These are phyloP conservation scores for Exophiala aquamarina DNA, from an alignment of 2,329 filamentous ascomycete species.

Conservation along the genomic window DNA sequence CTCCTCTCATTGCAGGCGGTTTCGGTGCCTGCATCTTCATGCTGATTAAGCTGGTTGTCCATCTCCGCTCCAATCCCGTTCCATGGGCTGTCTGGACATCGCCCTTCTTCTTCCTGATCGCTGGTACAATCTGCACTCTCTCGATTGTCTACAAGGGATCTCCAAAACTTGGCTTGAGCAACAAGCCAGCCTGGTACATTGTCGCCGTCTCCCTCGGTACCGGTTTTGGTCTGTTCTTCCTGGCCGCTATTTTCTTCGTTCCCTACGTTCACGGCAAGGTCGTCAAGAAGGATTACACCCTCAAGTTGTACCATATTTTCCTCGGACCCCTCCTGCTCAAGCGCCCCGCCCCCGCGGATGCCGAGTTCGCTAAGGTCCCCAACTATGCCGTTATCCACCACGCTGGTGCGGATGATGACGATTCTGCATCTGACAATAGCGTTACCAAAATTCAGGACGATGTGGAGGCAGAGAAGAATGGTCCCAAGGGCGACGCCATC, in stretches of 20 bases:
- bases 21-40: slow-evolving; percentile 70
- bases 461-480: slow-evolving; percentile 24
- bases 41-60: slow-evolving; percentile 71
- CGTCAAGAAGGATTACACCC: slow-evolving; percentile 65
- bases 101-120: slow-evolving; percentile 75
- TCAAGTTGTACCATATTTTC: slow-evolving; percentile 65
- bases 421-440: slow-evolving; percentile 5
- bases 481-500: slow-evolving; percentile 13
- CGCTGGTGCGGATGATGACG: slow-evolving; percentile 48
- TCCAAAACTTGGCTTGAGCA: slow-evolving; percentile 63
- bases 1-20: slow-evolving; percentile 63
- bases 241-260: slow-evolving; percentile 70
- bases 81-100: slow-evolving; percentile 72
- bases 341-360: slow-evolving; percentile 56
- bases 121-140: slow-evolving; percentile 68
- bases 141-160: slow-evolving; percentile 82
- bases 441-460: not conserved
- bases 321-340: slow-evolving; percentile 64
- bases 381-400: slow-evolving; percentile 77
- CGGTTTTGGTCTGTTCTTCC: slow-evolving; percentile 58
- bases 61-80: slow-evolving; percentile 69
- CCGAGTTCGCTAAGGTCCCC: slow-evolving; percentile 61
- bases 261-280: slow-evolving; percentile 67
- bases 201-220: slow-evolving; percentile 65
- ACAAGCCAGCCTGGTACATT: slow-evolving; percentile 68